phyloP scores from a whole-genome alignment of 352 stramenopile species.

The Phytophthora pisi region DNA sequence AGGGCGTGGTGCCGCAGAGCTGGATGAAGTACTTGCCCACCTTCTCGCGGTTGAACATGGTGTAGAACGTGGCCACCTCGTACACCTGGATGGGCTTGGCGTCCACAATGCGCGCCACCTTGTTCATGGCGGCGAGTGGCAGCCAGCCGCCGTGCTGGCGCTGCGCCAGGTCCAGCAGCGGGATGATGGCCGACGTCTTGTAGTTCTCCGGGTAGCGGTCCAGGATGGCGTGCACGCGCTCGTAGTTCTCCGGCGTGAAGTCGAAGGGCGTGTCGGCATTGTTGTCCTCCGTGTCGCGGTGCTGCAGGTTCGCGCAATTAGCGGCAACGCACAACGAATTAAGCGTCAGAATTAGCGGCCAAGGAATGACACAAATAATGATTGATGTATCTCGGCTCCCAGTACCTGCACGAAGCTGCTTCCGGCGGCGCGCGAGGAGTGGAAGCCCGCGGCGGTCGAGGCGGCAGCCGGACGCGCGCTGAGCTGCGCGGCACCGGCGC shows the following conservation, averaged over 20 bases:
- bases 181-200: conserved; percentile 98
- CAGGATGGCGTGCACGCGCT: conserved; percentile 94
- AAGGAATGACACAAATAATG: neutral
- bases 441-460: conserved; percentile 35
- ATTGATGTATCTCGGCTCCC: neutral
- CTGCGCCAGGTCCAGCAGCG: conserved; percentile 97
- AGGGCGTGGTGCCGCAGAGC: conserved; percentile 99
- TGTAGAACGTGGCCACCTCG: conserved; percentile 99
- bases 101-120: conserved; percentile 98
- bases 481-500: conserved; percentile 35
- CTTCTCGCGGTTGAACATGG: conserved; percentile 99
- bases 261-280: conserved; percentile 96
- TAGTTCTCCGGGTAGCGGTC: conserved; percentile 99
- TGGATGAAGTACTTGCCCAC: conserved; percentile 96
- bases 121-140: conserved; percentile 98
- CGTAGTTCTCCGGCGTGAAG: conserved; percentile 98
- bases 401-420: conserved; percentile 50
- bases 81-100: conserved; percentile 97
- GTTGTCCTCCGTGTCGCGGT: conserved; percentile 97
- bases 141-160: conserved; percentile 98
- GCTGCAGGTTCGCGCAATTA: conserved; percentile 49
- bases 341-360: conserved; percentile 4
- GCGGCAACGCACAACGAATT: neutral
- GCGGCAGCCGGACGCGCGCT: conserved; percentile 15
- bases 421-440: conserved; percentile 50